A percentile compares a stretch with the other conserved stretches of the same genome.
These are phyloP conservation scores for Termitomyces titanicus DNA, from an alignment of 768 basidiomycete genomes.

Conservation along the genomic window DNA sequence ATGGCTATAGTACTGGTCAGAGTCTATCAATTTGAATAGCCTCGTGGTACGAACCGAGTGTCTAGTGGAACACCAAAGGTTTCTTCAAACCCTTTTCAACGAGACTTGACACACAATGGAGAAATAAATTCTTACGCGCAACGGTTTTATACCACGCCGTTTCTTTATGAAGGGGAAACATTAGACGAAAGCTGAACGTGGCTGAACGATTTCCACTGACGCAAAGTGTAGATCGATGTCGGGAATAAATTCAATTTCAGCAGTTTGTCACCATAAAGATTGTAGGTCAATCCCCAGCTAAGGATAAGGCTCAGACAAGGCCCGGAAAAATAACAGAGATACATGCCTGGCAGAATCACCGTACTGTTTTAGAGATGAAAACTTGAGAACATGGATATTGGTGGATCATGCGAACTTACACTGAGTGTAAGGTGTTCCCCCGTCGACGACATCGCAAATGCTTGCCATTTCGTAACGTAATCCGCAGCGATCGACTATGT, in stretches of 20 bases:
- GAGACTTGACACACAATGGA: background rate
- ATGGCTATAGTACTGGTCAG: constrained; percentile 27
- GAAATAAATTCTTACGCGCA: constrained; percentile 27
- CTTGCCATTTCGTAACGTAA: constrained; percentile 55
- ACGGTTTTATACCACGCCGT: constrained; percentile 51
- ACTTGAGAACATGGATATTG: background rate
- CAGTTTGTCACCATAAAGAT: constrained; percentile 58
- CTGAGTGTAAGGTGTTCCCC: constrained; percentile 51
- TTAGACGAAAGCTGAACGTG: background rate
- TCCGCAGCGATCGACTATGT: constrained; percentile 51
- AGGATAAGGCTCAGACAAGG: background rate
- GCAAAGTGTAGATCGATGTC: constrained; percentile 41
- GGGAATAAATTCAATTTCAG: constrained; percentile 55
- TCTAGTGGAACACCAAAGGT: constrained; percentile 48
- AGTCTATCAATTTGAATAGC: background rate
- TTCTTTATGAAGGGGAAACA: constrained; percentile 24
- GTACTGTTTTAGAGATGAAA: constrained; percentile 33
- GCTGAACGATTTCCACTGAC: constrained; percentile 24
- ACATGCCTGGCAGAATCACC: constrained; percentile 42
- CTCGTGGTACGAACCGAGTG: constrained; percentile 30
- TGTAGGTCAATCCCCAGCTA: constrained; percentile 62
- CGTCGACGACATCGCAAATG: constrained; percentile 46
- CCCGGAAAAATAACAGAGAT: constrained; percentile 9
- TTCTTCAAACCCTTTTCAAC: constrained; percentile 21
- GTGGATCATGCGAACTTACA: constrained; percentile 24